Percentiles rank a stretch among this genome's conserved stretches.
Conservation (phyloP, 23 red algal species). For the Rhodosorus marinus region DNA sequence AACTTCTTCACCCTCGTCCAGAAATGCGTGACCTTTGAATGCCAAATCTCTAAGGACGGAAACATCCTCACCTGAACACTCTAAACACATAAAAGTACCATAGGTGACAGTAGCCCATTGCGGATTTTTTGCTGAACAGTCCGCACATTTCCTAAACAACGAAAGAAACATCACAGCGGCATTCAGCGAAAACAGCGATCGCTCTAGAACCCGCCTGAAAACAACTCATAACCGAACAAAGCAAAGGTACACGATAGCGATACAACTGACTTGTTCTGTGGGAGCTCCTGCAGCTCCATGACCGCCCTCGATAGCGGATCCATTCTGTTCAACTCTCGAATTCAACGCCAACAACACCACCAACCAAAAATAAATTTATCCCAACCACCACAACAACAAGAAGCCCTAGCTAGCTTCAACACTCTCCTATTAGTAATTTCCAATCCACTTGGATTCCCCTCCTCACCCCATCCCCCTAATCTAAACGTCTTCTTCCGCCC, state of each 20-base stretch:
- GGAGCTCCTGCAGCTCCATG: slow-evolving; percentile 43
- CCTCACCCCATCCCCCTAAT: too few species aligned
- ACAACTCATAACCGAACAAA: not conserved
- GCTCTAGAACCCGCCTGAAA: not conserved
- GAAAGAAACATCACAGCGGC: not conserved
- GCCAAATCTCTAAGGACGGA: not conserved
- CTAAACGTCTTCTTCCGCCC: too few species aligned
- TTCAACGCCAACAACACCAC: too few species aligned
- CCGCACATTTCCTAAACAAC: slow-evolving; percentile 52
- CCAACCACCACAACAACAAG: too few species aligned
- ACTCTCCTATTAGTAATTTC: too few species aligned
- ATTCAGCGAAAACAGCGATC: not conserved
- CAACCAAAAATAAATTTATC: too few species aligned
- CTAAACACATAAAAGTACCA: slow-evolving; percentile 97
- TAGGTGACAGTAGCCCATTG: slow-evolving; percentile 97
- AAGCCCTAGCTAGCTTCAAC: too few species aligned
- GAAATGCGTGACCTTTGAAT: not conserved
- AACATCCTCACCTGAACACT: too few species aligned
- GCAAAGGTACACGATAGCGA: not conserved
- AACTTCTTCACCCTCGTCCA: too few species aligned
- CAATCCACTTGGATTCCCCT: too few species aligned
- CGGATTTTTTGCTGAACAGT: slow-evolving; percentile 84
- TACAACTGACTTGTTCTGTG: slow-evolving; percentile 9
- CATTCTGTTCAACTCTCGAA: too few species aligned
- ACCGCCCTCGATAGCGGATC: too few species aligned